Conservation (phyloP, 805 yeast species). For the Metschnikowia continentalis region DNA sequence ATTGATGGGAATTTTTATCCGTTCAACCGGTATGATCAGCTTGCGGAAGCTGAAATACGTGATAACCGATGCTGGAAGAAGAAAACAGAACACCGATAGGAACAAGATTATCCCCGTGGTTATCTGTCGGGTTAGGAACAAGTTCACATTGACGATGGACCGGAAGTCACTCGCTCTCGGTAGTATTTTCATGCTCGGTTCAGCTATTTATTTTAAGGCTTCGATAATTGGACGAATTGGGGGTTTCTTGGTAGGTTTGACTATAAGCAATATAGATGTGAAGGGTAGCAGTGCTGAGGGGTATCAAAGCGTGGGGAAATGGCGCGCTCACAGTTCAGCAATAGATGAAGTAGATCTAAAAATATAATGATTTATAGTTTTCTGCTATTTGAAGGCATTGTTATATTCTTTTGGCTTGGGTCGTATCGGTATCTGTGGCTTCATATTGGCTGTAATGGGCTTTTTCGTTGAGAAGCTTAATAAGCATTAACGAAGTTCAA, state of each 20-base stretch:
- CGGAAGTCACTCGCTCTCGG: not conserved
- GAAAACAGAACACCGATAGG: slow-evolving; percentile 23
- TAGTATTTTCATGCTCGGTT: slow-evolving; percentile 1
- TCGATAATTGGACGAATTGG: not conserved
- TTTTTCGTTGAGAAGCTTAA: not conserved
- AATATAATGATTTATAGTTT: not conserved
- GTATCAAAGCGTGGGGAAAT: not conserved
- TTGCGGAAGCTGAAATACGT: slow-evolving; percentile 34
- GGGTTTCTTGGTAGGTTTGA: not conserved
- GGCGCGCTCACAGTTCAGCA: not conserved
- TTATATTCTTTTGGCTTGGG: too few species aligned
- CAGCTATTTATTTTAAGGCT: not conserved
- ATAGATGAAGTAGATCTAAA: not conserved
- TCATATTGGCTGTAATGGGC: not conserved
- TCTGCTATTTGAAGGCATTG: not conserved
- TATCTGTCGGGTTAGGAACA: slow-evolving; percentile 16
- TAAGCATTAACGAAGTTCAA: too few species aligned
- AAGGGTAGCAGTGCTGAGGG: not conserved
- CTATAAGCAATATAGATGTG: not conserved
- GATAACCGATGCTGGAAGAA: slow-evolving; percentile 33
- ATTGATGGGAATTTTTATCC: slow-evolving; percentile 12
- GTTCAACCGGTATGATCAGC: slow-evolving; percentile 28
- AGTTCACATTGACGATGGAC: slow-evolving; percentile 1
- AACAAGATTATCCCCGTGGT: slow-evolving; percentile 11
- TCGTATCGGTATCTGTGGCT: too few species aligned